These are phyloP conservation scores for Penicillium carneum DNA, from an alignment of 2,329 filamentous ascomycete species.

Conservation along the genomic window DNA sequence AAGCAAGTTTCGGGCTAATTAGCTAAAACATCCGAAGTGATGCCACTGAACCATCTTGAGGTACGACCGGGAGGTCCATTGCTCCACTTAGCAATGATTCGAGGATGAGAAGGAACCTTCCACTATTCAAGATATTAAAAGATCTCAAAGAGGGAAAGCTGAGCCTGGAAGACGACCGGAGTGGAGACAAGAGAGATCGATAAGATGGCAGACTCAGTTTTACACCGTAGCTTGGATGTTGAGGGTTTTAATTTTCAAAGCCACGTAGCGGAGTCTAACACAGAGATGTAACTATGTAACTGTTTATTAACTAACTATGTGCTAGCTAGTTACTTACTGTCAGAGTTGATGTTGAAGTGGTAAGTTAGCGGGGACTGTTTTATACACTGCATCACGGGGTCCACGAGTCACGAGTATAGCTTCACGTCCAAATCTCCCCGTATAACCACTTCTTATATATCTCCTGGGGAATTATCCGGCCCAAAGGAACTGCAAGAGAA, in stretches of 20 bases:
- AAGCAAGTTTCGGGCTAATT: not conserved
- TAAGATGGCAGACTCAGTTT: constrained; percentile 24
- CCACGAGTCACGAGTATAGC: not conserved
- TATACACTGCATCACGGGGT: not conserved
- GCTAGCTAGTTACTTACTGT: not conserved
- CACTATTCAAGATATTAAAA: not conserved
- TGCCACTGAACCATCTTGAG: constrained; percentile 5
- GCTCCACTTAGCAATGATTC: not conserved
- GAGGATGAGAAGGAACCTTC: not conserved
- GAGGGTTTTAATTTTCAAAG: not conserved
- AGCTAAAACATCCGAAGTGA: constrained; percentile 11
- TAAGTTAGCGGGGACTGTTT: not conserved
- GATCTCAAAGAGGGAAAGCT: not conserved
- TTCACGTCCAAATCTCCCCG: not conserved
- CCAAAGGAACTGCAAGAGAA: constrained; percentile 14
- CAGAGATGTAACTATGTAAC: not conserved
- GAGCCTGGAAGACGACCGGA: not conserved
- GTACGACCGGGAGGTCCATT: not conserved
- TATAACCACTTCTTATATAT: not conserved
- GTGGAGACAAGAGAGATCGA: constrained; percentile 17
- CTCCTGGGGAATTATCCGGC: constrained; percentile 10
- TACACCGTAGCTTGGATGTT: constrained; percentile 18
- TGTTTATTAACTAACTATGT: not conserved
- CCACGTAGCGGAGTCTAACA: not conserved
- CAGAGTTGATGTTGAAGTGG: no score